Percentiles rank a stretch among this genome's conserved stretches.
Conservation (phyloP, 1,284 basidiomycete species). For the Tremellales sp. region DNA sequence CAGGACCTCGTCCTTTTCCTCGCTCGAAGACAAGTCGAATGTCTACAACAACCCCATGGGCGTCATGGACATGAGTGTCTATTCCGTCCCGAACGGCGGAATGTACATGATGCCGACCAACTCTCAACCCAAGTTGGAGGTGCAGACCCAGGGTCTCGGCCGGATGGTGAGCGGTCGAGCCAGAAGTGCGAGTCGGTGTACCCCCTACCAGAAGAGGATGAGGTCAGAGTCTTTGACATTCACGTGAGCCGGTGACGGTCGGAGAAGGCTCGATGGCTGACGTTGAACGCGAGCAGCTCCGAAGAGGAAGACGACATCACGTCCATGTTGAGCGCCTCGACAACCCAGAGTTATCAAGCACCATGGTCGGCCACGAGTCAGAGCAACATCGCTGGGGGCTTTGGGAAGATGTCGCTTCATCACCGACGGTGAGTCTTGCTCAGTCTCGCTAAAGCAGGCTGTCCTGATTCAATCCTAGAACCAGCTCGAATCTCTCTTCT, state of each 20-base stretch:
- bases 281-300: slow-evolving; percentile 17
- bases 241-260: slow-evolving; percentile 16
- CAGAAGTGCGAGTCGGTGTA: slow-evolving; percentile 24
- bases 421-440: slow-evolving; percentile 25
- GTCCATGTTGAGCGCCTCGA: slow-evolving; percentile 23
- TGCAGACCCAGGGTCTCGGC: slow-evolving; percentile 26
- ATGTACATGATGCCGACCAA: not conserved
- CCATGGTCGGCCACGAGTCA: slow-evolving; percentile 25
- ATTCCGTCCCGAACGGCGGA: not conserved
- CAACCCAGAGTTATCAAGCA: slow-evolving; percentile 13
- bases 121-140: slow-evolving; percentile 14
- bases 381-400: slow-evolving; percentile 20
- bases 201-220: slow-evolving; percentile 29
- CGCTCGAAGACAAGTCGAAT: slow-evolving; percentile 5
- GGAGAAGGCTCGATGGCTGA: slow-evolving; percentile 5
- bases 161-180: slow-evolving; percentile 9
- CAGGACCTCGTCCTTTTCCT: slow-evolving; percentile 16
- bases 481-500: slow-evolving; percentile 7
- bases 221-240: slow-evolving; percentile 32
- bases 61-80: not conserved
- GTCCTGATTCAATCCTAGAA: slow-evolving; percentile 4
- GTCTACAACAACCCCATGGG: not conserved
- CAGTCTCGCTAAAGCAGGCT: not conserved
- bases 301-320: slow-evolving; percentile 32
- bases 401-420: slow-evolving; percentile 30